Conservation (phyloP, 2,329 filamentous ascomycete genomes). For the Neophaeococcomyces aloes region DNA sequence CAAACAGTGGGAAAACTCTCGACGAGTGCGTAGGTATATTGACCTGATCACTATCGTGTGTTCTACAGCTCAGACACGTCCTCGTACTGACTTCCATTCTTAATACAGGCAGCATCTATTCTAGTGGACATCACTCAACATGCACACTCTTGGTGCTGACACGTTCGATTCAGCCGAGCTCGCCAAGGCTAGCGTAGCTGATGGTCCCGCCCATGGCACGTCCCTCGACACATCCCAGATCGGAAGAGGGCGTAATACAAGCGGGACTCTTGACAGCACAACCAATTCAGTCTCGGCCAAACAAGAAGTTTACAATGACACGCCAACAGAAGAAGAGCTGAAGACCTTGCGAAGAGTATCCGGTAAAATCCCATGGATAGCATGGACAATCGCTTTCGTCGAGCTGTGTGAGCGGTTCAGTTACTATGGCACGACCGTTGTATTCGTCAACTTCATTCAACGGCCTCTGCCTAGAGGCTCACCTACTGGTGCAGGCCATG, state of each 20-base stretch:
- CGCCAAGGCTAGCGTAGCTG: slow-evolving; percentile 4
- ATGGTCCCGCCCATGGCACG: slow-evolving; percentile 1
- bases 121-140: not conserved
- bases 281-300: not conserved
- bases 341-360: slow-evolving; percentile 33
- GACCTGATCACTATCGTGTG: not conserved
- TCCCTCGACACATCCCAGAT: not conserved
- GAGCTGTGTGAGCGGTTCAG: slow-evolving; percentile 69
- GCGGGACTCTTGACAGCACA: not conserved
- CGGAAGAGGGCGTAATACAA: not conserved
- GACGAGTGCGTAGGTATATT: slow-evolving; percentile 3
- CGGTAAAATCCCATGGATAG: slow-evolving; percentile 53
- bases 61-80: not conserved
- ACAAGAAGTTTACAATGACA: slow-evolving; percentile 5
- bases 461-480: slow-evolving; percentile 44
- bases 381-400: slow-evolving; percentile 61
- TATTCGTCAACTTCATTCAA: slow-evolving; percentile 56
- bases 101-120: not conserved
- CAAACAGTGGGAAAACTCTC: no score
- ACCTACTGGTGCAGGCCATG: slow-evolving; percentile 40
- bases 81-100: not conserved
- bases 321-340: slow-evolving; percentile 28
- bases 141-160: not conserved
- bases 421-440: slow-evolving; percentile 61
- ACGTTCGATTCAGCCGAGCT: not conserved